Evolutionary conservation across 345 rosid genomes (phyloP), one percentile per base, ranked within the genome.

Genomic region (Mallotus nudiflorus): DNA sequence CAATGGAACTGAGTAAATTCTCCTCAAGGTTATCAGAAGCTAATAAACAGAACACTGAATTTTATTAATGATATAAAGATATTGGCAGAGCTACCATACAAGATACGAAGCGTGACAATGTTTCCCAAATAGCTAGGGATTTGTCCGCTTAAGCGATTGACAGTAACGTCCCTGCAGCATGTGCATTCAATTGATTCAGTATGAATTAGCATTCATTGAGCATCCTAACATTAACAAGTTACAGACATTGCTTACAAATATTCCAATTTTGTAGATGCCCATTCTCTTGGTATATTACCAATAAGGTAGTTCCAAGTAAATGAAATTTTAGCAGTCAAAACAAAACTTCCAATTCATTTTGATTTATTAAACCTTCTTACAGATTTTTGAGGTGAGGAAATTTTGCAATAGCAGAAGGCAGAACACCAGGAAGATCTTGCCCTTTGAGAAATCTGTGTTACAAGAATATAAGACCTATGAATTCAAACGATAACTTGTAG

Each of bases 11-110:
- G 62, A 13, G 40, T 42, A 25, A 67, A 55, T 54, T 56, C 2
- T 48, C 14, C 53, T n/a, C n/a, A n/a, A n/a, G n/a, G n/a, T n/a
- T n/a, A n/a, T n/a, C n/a, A n/a, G n/a, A n/a, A n/a, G n/a, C n/a
- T n/a, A n/a, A n/a, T n/a, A n/a, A n/a, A n/a, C n/a, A n/a, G n/a
- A n/a, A n/a, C n/a, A n/a, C n/a, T n/a, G n/a, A n/a, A n/a, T n/a
- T n/a, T n/a, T n/a, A n/a, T n/a, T n/a, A 37, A 39, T 2, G 8
- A 27, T 3, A 31, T 33, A 40, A 13, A n/a, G 15, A 12, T 42
- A 68, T 4, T 15, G 13, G 14, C 1, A 31, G 58, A 75, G 51
- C 22, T 20, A 0, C 6, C 80, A 74, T 81, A 83, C 89, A 86
- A 65, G 51, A 22, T 62, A 25, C 49, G 63, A 14, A 82, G 84